phyloP scores from a whole-genome alignment of 495 filamentous ascomycete species.

The Aspergillus cristatus region DNA sequence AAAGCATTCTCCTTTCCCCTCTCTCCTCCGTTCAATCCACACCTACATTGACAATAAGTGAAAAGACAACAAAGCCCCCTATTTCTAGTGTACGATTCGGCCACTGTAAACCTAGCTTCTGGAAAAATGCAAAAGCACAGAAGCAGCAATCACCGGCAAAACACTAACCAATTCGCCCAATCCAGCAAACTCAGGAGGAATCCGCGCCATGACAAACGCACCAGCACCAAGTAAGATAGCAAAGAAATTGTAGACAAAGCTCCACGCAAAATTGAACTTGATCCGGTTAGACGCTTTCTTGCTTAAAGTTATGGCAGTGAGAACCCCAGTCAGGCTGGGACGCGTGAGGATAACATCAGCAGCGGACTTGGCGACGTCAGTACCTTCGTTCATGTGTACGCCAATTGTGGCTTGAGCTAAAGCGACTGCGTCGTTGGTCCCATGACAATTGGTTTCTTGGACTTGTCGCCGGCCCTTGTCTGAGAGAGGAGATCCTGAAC shows the following conservation, averaged over 20 bases:
- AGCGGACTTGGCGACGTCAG: constrained; percentile 56
- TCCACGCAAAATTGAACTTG: constrained; percentile 66
- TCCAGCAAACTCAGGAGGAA: constrained; percentile 65
- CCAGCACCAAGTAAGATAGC: constrained; percentile 63
- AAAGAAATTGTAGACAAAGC: constrained; percentile 61
- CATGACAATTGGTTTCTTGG: constrained; percentile 42
- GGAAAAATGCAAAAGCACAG: constrained; percentile 33
- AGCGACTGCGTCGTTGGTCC: constrained; percentile 72
- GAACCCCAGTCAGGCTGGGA: constrained; percentile 45
- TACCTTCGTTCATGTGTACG: constrained; percentile 53
- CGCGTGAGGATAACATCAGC: constrained; percentile 63
- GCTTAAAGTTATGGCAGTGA: constrained; percentile 52
- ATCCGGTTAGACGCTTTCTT: constrained; percentile 45
- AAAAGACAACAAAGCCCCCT: too few species aligned
- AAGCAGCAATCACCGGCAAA: constrained; percentile 57
- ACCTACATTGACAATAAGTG: too few species aligned
- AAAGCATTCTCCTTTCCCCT: too few species aligned
- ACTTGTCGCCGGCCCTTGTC: constrained; percentile 2
- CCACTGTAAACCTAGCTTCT: background rate
- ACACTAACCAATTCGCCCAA: constrained; percentile 72
- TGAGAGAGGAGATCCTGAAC: constrained; percentile 36
- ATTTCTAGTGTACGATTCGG: background rate
- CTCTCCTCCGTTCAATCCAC: too few species aligned
- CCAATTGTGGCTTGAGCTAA: constrained; percentile 67
- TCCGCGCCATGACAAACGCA: constrained; percentile 51